A percentile compares a stretch with the other conserved stretches of the same genome.
Evolutionary conservation across 371 early-diverging fungal genomes (phyloP).

Genomic region (Scutellospora calospora): DNA sequence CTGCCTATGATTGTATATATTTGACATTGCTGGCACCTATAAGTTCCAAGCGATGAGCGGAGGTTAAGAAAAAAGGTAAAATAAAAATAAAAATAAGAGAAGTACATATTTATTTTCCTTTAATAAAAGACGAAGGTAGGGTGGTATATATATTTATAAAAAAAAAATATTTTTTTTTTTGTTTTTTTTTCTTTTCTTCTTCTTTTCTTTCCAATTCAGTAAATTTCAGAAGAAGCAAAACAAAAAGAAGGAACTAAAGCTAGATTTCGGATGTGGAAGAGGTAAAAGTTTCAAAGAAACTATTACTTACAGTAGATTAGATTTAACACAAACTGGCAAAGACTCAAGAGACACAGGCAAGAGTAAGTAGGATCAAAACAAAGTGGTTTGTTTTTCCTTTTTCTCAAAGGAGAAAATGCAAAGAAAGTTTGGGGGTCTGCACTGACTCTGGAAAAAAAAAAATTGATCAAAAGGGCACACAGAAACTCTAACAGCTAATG

Average conservation of each 20-base stretch:
- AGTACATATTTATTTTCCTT: too few species aligned
- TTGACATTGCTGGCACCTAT: conserved; percentile 59
- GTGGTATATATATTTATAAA: too few species aligned
- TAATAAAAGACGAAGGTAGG: too few species aligned
- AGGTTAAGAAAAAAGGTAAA: too few species aligned
- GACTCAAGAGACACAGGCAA: not conserved
- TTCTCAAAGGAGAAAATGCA: not conserved
- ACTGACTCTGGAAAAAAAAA: conserved; percentile 22
- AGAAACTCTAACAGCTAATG: conserved; percentile 19
- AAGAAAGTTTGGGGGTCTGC: conserved; percentile 26
- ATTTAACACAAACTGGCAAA: not conserved
- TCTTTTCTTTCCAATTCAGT: not conserved
- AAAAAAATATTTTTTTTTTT: too few species aligned
- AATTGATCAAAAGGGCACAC: conserved; percentile 35
- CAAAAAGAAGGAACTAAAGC: not conserved
- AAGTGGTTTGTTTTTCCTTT: not conserved
- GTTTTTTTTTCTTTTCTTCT: too few species aligned
- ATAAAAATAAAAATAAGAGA: too few species aligned
- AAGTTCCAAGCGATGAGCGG: not conserved
- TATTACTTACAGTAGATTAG: conserved; percentile 24
- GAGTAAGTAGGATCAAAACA: not conserved
- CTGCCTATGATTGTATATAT: conserved; percentile 83
- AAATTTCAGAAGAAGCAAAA: not conserved
- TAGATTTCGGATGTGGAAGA: not conserved
- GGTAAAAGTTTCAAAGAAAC: not conserved